Conservation (phyloP, 2,329 filamentous ascomycete species). For the Harringtonia lauricola region DNA sequence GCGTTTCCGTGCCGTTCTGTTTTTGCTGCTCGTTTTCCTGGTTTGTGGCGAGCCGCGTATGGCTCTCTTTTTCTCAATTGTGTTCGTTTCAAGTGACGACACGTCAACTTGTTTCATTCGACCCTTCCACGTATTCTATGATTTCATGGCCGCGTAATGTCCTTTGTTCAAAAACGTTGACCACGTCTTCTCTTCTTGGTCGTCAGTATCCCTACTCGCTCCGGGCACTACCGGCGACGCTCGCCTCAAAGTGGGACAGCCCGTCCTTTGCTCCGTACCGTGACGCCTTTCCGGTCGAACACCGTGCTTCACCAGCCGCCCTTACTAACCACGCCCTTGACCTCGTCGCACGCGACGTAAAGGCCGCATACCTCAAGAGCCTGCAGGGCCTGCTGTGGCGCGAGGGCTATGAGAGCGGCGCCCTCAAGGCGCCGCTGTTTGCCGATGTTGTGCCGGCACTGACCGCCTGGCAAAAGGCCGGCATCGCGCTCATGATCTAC, state of each 20-base stretch:
- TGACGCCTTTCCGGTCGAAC: conserved; percentile 57
- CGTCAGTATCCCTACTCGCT: conserved; percentile 70
- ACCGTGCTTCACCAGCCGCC: conserved; percentile 43
- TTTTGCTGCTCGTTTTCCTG: too few relatives aligned
- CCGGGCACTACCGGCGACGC: conserved; percentile 49
- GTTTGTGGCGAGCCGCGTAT: too few relatives aligned
- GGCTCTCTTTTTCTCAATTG: background rate
- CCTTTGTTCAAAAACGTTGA: too few relatives aligned
- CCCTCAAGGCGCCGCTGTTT: conserved; percentile 63
- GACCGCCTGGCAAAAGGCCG: conserved; percentile 42
- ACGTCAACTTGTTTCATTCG: background rate
- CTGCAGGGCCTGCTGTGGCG: conserved; percentile 74
- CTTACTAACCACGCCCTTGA: conserved; percentile 59
- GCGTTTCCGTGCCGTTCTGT: too few relatives aligned
- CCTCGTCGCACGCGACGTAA: conserved; percentile 61
- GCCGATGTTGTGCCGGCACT: conserved; percentile 59
- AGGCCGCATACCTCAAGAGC: conserved; percentile 65
- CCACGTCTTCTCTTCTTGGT: background rate
- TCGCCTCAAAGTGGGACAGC: conserved; percentile 56
- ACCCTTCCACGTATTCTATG: too few relatives aligned
- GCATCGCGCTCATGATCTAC: conserved; percentile 61
- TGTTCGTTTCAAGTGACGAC: background rate
- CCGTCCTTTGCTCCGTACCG: conserved; percentile 55
- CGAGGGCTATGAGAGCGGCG: conserved; percentile 58
- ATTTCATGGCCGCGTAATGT: too few relatives aligned